Evolutionary conservation across 2,329 filamentous ascomycete genomes (phyloP).

Genomic region (Hypoxylon sp.): DNA sequence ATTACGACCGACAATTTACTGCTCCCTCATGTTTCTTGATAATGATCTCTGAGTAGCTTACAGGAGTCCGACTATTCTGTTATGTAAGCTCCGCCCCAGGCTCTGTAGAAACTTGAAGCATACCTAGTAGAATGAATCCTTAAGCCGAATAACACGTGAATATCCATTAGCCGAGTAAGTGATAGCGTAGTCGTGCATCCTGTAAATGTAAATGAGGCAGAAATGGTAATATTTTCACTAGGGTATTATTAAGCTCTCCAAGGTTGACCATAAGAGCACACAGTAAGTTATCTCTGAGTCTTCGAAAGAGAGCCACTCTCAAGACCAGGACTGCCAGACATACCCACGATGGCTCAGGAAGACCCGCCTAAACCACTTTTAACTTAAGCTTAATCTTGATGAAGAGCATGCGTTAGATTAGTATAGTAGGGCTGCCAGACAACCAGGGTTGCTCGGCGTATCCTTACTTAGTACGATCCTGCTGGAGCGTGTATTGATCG

Average conservation of each 20-base stretch:
- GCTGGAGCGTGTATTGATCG: slow-evolving; percentile 7
- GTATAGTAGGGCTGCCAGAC: background rate
- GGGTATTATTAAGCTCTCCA: slow-evolving; percentile 3
- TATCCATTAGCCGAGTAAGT: slow-evolving; percentile 1
- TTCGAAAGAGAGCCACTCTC: slow-evolving; percentile 18
- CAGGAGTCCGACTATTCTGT: slow-evolving; percentile 10
- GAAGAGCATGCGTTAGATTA: slow-evolving; percentile 9
- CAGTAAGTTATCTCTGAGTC: background rate
- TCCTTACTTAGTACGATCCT: background rate
- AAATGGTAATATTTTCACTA: background rate
- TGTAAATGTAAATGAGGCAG: background rate
- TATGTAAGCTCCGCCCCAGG: slow-evolving; percentile 5
- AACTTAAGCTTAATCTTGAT: slow-evolving; percentile 20
- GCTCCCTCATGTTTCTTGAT: slow-evolving; percentile 4
- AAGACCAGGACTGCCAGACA: slow-evolving; percentile 8
- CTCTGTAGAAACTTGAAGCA: background rate
- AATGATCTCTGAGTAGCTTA: slow-evolving; percentile 11
- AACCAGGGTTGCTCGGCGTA: slow-evolving; percentile 1
- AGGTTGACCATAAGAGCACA: background rate
- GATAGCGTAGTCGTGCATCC: background rate
- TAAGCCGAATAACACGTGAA: slow-evolving; percentile 18
- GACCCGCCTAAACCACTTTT: slow-evolving; percentile 7
- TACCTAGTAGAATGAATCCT: slow-evolving; percentile 12
- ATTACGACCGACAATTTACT: slow-evolving; percentile 12
- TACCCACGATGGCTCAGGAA: slow-evolving; percentile 12